Evolutionary conservation across 176 grass and related monocot species (phyloP).

Genomic region (Alopecurus myosuroides): DNA sequence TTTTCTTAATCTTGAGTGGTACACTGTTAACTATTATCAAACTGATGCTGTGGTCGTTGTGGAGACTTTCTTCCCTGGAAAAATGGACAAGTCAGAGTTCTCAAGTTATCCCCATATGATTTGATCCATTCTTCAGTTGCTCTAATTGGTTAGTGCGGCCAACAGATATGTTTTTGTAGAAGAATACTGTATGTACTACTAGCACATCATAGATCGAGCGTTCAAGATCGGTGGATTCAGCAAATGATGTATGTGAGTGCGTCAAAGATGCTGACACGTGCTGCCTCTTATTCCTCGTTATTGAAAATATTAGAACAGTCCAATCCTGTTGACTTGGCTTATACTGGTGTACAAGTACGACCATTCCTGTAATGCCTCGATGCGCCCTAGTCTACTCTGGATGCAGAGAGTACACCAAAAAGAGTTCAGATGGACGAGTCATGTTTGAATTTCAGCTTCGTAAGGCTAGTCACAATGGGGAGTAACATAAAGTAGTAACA

Average conservation of each 20-base stretch:
- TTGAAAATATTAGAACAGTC: not conserved
- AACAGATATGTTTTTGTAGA: not conserved
- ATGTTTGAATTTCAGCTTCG: not conserved
- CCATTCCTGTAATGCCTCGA: not conserved
- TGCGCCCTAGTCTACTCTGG: not conserved
- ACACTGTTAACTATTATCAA: not conserved
- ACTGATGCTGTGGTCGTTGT: not conserved
- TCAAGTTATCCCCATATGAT: not conserved
- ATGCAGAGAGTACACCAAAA: not conserved
- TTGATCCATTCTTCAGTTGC: not conserved
- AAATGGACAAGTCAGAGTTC: not conserved
- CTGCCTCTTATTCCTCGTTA: not conserved
- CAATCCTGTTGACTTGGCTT: not conserved
- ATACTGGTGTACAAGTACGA: slow-evolving; percentile 1
- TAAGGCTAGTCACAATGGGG: too few relatives aligned
- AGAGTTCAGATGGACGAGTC: not conserved
- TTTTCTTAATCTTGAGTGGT: too few relatives aligned
- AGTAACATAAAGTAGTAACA: too few relatives aligned
- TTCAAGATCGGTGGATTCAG: not conserved
- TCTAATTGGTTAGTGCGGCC: not conserved
- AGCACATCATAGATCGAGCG: not conserved
- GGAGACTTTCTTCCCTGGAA: not conserved
- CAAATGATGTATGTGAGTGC: not conserved
- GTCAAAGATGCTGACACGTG: slow-evolving; percentile 1
- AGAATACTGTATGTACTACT: too few relatives aligned